phyloP scores from a whole-genome alignment of 441 rosid species.

The Aleurites moluccanus region DNA sequence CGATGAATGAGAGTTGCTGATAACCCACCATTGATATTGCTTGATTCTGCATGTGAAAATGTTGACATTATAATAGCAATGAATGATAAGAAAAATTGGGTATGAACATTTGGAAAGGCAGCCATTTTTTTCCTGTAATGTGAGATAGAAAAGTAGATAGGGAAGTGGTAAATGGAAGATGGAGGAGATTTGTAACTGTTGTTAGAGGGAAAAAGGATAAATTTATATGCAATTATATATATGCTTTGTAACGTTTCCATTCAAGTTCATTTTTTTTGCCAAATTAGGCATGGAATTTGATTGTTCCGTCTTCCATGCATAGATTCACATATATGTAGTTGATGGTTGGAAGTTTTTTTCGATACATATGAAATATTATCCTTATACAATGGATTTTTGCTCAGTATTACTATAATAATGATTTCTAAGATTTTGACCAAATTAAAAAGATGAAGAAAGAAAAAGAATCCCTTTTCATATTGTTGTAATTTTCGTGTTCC shows the following conservation, averaged over 20 bases:
- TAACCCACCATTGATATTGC: conserved; percentile 14
- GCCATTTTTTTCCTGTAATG: background rate
- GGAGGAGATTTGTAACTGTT: background rate
- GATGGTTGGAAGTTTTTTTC: too few relatives aligned
- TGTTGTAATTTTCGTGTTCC: too few relatives aligned
- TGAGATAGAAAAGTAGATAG: background rate
- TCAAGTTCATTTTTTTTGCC: too few relatives aligned
- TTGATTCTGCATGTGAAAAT: background rate
- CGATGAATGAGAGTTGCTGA: conserved; percentile 50
- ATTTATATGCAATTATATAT: too few relatives aligned
- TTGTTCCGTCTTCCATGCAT: background rate
- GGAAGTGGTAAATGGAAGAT: conserved; percentile 7
- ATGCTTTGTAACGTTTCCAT: background rate
- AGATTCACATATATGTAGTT: background rate
- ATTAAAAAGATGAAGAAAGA: too few relatives aligned
- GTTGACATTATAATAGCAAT: background rate
- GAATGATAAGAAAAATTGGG: background rate
- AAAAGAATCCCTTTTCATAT: too few relatives aligned
- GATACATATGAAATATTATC: too few relatives aligned
- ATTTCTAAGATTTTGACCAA: too few relatives aligned
- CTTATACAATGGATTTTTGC: too few relatives aligned
- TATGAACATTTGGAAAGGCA: background rate
- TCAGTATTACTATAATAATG: too few relatives aligned
- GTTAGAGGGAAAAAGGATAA: background rate
- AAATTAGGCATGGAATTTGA: too few relatives aligned